phyloP scores from a whole-genome alignment of 1,284 basidiomycete species.

The Fistulinella staudtii region DNA sequence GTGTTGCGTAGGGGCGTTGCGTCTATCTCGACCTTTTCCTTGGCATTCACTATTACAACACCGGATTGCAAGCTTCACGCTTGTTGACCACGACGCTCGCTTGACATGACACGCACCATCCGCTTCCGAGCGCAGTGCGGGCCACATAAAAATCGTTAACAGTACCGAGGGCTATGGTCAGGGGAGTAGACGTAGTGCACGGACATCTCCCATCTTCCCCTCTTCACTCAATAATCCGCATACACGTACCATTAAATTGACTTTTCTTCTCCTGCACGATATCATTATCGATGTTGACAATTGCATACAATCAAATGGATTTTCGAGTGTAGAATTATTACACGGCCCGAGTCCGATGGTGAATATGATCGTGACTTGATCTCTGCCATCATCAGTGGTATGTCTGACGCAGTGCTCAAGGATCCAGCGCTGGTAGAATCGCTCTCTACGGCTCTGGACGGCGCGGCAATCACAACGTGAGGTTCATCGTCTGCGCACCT shows the following conservation, averaged over 20 bases:
- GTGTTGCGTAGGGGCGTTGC: neutral
- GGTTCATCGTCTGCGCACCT: constrained; percentile 1
- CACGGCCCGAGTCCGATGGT: too few species aligned
- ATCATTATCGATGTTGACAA: constrained; percentile 28
- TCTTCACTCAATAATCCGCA: constrained; percentile 25
- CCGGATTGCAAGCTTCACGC: neutral
- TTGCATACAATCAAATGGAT: constrained; percentile 10
- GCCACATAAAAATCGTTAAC: constrained; percentile 17
- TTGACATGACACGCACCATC: constrained; percentile 13
- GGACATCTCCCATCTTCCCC: constrained; percentile 32
- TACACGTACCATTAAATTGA: constrained; percentile 26
- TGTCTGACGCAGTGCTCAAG: constrained; percentile 11
- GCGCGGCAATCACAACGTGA: constrained; percentile 20
- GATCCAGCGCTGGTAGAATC: constrained; percentile 8
- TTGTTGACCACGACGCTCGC: constrained; percentile 10
- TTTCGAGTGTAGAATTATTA: neutral
- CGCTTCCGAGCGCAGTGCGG: neutral
- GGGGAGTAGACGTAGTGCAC: constrained; percentile 40
- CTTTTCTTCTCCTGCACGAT: constrained; percentile 21
- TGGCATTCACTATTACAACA: constrained; percentile 4
- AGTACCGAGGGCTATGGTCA: constrained; percentile 28
- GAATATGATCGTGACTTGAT: too few species aligned
- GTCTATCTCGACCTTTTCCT: neutral
- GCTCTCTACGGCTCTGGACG: constrained; percentile 14
- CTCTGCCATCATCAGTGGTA: too few species aligned